Conservation (phyloP, 257 asterid genomes). For the Buddleja alternifolia region DNA sequence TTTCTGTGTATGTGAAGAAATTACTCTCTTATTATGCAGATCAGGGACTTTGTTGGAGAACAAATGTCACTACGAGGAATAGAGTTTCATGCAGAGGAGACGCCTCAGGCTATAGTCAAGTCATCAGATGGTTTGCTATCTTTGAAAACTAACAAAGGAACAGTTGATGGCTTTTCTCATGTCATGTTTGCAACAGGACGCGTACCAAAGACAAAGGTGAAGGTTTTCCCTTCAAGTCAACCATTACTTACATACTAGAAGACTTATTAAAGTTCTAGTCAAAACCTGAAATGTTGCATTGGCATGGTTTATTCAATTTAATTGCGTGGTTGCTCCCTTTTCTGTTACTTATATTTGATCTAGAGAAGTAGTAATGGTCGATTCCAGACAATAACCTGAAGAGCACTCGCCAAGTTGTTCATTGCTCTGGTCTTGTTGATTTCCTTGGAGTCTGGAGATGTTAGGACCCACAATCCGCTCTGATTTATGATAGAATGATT, state of each 20-base stretch:
- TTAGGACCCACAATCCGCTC: conserved; percentile 11
- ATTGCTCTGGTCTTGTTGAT: conserved; percentile 14
- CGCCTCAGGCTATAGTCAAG: conserved; percentile 78
- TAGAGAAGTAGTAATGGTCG: conserved; percentile 14
- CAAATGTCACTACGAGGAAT: conserved; percentile 90
- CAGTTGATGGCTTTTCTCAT: conserved; percentile 85
- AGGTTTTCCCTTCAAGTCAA: conserved; percentile 1
- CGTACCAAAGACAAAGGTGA: conserved; percentile 79
- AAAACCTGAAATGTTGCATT: background rate
- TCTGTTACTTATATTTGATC: conserved; percentile 6
- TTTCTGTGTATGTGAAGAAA: conserved; percentile 18
- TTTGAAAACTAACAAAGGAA: conserved; percentile 86
- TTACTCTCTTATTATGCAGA: conserved; percentile 51
- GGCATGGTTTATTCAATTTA: background rate
- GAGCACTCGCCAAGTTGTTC: background rate
- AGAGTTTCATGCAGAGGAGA: conserved; percentile 84
- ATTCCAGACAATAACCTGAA: conserved; percentile 5
- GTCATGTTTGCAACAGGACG: conserved; percentile 98
- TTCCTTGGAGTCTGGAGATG: conserved; percentile 3
- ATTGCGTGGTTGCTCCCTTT: conserved; percentile 5
- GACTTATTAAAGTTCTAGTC: background rate
- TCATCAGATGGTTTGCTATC: conserved; percentile 81
- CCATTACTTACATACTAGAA: no score
- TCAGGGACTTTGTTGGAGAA: conserved; percentile 90
- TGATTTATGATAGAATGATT: conserved; percentile 17